Evolutionary conservation across 1,284 basidiomycete species (phyloP).

Genomic region (Anthracocystis walkeri): DNA sequence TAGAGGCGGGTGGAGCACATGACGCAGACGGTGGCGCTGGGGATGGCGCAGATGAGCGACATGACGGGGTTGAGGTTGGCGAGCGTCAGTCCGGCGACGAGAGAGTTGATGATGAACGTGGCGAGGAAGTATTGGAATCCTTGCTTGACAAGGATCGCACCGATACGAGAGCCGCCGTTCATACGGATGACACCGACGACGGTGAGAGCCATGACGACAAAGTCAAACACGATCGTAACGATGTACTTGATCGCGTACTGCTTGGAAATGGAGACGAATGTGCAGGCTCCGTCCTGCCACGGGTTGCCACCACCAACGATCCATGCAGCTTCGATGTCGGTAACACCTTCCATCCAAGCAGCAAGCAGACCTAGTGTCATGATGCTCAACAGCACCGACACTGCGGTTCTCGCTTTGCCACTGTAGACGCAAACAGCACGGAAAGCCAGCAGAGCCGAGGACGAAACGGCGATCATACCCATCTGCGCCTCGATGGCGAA

Average conservation of each 20-base stretch:
- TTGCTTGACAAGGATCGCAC: conserved; percentile 49
- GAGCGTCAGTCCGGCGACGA: conserved; percentile 48
- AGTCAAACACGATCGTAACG: conserved; percentile 47
- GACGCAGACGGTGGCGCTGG: conserved; percentile 47
- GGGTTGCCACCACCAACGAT: conserved; percentile 24
- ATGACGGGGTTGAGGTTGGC: conserved; percentile 55
- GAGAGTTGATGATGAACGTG: conserved; percentile 48
- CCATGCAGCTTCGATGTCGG: conserved; percentile 40
- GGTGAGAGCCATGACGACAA: conserved; percentile 51
- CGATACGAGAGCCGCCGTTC: conserved; percentile 51
- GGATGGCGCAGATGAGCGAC: conserved; percentile 55
- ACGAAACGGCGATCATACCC: conserved; percentile 41
- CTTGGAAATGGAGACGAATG: conserved; percentile 22
- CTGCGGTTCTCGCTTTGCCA: conserved; percentile 24
- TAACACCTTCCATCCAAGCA: conserved; percentile 56
- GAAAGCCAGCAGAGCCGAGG: conserved; percentile 40
- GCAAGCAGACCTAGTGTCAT: conserved; percentile 45
- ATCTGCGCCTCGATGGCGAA: conserved; percentile 49
- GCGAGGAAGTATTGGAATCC: conserved; percentile 57
- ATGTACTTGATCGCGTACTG: conserved; percentile 51
- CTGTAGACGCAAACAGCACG: conserved; percentile 49
- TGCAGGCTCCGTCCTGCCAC: conserved; percentile 51
- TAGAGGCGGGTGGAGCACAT: conserved; percentile 55
- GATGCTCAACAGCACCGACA: conserved; percentile 32
- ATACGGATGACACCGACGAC: conserved; percentile 53